phyloP scores from a whole-genome alignment of 1,139 yeast genomes.

The Candida pseudoviswanathii region DNA sequence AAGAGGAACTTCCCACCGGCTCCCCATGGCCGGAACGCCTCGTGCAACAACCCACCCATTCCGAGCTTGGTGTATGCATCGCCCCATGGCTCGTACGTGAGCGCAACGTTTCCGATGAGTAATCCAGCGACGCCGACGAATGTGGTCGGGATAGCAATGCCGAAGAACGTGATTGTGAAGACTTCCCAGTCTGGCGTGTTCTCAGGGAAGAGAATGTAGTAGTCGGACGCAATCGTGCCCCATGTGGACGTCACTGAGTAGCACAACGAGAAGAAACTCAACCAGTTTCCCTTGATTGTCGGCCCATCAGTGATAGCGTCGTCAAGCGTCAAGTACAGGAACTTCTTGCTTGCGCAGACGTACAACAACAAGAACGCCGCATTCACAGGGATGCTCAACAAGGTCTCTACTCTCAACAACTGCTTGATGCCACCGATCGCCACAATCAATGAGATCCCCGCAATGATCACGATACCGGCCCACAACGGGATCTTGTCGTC shows the following conservation, averaged over 20 bases:
- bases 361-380: background rate
- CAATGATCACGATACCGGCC: background rate
- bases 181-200: background rate
- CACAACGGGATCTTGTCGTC: background rate
- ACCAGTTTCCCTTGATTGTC: background rate
- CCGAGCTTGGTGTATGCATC: background rate
- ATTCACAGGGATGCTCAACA: background rate
- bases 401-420: background rate
- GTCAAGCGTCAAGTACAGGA: background rate
- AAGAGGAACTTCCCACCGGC: slow-evolving; percentile 46
- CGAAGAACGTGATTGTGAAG: background rate
- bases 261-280: background rate
- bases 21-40: background rate
- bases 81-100: background rate
- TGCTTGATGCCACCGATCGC: background rate
- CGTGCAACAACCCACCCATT: background rate
- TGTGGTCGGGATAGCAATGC: background rate
- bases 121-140: background rate
- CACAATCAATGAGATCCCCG: background rate
- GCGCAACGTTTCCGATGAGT: background rate
- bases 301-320: background rate
- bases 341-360: background rate
- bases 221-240: background rate
- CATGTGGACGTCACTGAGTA: background rate
- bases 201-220: background rate